Evolutionary conservation across 192 early-diverging fungal genomes (phyloP).

Genomic region (Rhizophlyctis rosea): DNA sequence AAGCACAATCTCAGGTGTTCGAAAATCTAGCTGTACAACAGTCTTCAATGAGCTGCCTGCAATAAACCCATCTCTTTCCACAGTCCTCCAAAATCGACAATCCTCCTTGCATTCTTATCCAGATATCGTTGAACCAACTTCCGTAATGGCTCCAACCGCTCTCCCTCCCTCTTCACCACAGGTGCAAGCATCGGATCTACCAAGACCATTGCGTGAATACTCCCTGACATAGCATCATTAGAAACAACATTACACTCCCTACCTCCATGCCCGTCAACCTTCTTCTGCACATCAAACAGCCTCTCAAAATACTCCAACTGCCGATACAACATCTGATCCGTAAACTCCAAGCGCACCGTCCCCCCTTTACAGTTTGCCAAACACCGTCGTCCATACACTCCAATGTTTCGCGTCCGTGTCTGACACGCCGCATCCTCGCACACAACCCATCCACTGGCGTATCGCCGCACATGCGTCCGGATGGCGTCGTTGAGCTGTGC

Average conservation of each 20-base stretch:
- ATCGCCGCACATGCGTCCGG: conserved; percentile 62
- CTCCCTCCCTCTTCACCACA: conserved; percentile 26
- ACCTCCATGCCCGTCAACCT: conserved; percentile 4
- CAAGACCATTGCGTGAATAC: not conserved
- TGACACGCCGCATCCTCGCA: conserved; percentile 73
- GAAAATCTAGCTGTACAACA: too few relatives aligned
- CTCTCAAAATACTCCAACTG: conserved; percentile 77
- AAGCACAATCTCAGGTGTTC: too few relatives aligned
- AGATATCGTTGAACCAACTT: conserved; percentile 65
- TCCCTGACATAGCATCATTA: not conserved
- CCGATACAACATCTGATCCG: conserved; percentile 72
- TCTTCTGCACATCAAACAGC: conserved; percentile 58
- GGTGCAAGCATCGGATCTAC: not conserved
- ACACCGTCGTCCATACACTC: conserved; percentile 71
- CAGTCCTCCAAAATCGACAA: conserved; percentile 68
- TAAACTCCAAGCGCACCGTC: conserved; percentile 61
- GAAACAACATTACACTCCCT: not conserved
- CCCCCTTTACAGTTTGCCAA: conserved; percentile 52
- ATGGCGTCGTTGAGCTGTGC: conserved; percentile 67
- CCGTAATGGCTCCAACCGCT: conserved; percentile 43
- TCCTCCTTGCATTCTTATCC: conserved; percentile 65
- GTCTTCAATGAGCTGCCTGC: too few relatives aligned
- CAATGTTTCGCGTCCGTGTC: conserved; percentile 60
- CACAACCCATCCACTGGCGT: conserved; percentile 67
- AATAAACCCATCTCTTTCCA: conserved; percentile 23